phyloP scores from a whole-genome alignment of 129 eudicot species.

The Kitagawia praeruptora region DNA sequence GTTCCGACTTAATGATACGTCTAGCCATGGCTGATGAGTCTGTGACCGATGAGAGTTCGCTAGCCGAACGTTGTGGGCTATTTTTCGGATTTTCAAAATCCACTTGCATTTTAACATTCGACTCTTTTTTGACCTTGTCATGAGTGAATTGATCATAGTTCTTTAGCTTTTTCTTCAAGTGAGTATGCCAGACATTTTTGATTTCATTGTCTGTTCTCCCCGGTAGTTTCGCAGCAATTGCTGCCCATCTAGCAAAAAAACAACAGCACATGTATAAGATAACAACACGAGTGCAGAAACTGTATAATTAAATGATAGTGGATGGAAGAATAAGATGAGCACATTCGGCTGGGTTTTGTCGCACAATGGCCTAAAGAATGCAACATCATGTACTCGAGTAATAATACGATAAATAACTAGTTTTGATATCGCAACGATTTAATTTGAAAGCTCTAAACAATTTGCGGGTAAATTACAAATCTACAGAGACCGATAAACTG shows the following conservation, averaged over 20 bases:
- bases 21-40: slow-evolving; percentile 15
- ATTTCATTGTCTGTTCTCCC: slow-evolving; percentile 25
- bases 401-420: no score
- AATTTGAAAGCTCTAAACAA: no score
- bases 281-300: not conserved
- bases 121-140: slow-evolving; percentile 15
- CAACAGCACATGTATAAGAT: not conserved
- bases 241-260: slow-evolving; percentile 13
- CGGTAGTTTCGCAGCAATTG: slow-evolving; percentile 16
- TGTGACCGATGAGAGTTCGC: slow-evolving; percentile 39
- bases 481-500: not conserved
- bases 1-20: not conserved
- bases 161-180: slow-evolving; percentile 18
- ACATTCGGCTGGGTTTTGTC: not conserved
- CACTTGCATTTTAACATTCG: not conserved
- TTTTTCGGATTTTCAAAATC: not conserved
- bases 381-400: not conserved
- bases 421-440: not conserved
- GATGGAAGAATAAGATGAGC: not conserved
- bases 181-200: slow-evolving; percentile 24
- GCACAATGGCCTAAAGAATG: not conserved
- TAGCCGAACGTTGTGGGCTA: slow-evolving; percentile 26
- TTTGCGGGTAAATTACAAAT: not conserved
- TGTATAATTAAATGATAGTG: not conserved
- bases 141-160: slow-evolving; percentile 12